Evolutionary conservation across 2,329 filamentous ascomycete species (phyloP).

Genomic region (Chalaropsis ovoidea): DNA sequence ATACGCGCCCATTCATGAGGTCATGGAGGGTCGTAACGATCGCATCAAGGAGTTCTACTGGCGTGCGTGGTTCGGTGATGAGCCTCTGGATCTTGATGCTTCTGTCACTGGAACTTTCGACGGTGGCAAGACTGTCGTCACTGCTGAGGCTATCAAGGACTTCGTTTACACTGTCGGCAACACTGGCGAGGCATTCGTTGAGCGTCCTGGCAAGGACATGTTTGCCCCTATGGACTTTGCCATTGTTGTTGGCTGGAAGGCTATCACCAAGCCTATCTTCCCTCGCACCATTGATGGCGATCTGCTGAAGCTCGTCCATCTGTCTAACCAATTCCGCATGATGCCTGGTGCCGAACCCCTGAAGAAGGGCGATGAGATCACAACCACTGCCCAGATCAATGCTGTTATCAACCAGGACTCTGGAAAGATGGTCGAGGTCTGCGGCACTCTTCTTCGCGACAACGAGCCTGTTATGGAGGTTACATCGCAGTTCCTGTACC

Average conservation of each 20-base stretch:
- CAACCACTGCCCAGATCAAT: slow-evolving; percentile 91
- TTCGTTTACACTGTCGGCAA: slow-evolving; percentile 99
- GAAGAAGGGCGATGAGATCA: slow-evolving; percentile 87
- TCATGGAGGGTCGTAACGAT: slow-evolving; percentile 93
- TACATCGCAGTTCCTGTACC: slow-evolving; percentile 95
- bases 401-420: slow-evolving; percentile 96
- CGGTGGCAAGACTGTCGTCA: slow-evolving; percentile 78
- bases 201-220: slow-evolving; percentile 85
- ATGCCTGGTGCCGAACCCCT: slow-evolving; percentile 86
- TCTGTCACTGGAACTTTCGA: slow-evolving; percentile 81
- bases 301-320: slow-evolving; percentile 85
- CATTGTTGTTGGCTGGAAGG: slow-evolving; percentile 97
- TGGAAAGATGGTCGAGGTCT: slow-evolving; percentile 99
- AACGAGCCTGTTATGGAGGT: slow-evolving; percentile 91
- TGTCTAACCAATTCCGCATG: slow-evolving; percentile 98
- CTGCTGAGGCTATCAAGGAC: slow-evolving; percentile 87
- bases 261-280: slow-evolving; percentile 98
- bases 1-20: slow-evolving; percentile 93
- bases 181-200: slow-evolving; percentile 92
- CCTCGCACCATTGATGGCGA: slow-evolving; percentile 93
- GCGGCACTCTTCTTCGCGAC: slow-evolving; percentile 81
- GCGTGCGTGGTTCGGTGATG: slow-evolving; percentile 90
- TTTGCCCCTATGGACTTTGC: slow-evolving; percentile 98
- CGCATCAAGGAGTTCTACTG: slow-evolving; percentile 99
- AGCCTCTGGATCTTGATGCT: slow-evolving; percentile 71